Conservation (phyloP, 2,329 filamentous ascomycete genomes). For the Bimuria novae-zelandiae region DNA sequence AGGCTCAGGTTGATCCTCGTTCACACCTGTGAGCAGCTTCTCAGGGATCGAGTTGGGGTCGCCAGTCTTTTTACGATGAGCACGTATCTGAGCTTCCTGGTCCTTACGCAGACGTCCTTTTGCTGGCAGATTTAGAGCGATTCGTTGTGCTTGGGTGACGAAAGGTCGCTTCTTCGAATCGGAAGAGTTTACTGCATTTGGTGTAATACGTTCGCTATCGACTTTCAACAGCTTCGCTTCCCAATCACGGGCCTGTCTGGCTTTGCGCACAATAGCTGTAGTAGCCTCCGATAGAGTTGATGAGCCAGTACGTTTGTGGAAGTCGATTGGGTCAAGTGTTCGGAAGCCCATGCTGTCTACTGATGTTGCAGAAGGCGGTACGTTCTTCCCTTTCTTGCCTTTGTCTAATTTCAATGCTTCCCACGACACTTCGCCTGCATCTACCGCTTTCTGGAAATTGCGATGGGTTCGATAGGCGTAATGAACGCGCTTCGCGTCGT, state of each 20-base stretch:
- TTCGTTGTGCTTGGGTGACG: constrained; percentile 31
- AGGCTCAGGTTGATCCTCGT: background rate
- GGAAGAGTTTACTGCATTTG: background rate
- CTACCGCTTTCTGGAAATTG: constrained; percentile 59
- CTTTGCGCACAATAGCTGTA: constrained; percentile 22
- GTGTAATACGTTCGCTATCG: constrained; percentile 10
- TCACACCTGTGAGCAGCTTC: constrained; percentile 15
- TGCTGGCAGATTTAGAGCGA: constrained; percentile 27
- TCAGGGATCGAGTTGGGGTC: constrained; percentile 28
- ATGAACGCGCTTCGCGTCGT: constrained; percentile 50
- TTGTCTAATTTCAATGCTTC: constrained; percentile 53
- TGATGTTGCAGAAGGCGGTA: background rate
- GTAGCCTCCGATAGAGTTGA: constrained; percentile 33
- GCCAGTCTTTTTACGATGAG: constrained; percentile 27
- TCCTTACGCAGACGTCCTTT: constrained; percentile 31
- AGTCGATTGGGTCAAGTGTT: constrained; percentile 20
- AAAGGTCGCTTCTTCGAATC: constrained; percentile 13
- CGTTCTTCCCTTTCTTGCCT: constrained; percentile 23
- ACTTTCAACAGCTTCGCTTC: constrained; percentile 28
- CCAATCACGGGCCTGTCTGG: constrained; percentile 29
- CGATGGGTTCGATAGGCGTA: constrained; percentile 61
- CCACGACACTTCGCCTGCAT: constrained; percentile 56
- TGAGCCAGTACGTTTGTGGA: constrained; percentile 27
- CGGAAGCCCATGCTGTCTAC: constrained; percentile 41
- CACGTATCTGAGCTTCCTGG: constrained; percentile 32